Evolutionary conservation across 345 rosid species (phyloP).

Genomic region (Melastoma malabathricum): DNA sequence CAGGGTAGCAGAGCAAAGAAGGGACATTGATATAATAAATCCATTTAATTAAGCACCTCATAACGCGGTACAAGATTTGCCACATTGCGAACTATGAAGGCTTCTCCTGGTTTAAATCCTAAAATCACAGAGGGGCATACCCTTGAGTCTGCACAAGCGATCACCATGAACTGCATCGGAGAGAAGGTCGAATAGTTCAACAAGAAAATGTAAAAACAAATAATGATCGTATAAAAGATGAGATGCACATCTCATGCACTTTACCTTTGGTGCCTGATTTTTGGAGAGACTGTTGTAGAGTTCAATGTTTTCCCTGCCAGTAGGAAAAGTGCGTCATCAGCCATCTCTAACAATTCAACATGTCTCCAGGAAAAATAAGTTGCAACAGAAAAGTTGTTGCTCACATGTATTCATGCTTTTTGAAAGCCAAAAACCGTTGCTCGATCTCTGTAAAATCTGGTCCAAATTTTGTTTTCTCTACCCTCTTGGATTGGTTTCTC

Average conservation of each 20-base stretch:
- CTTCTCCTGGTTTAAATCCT: slow-evolving; percentile 97
- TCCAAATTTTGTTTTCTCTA: slow-evolving; percentile 19
- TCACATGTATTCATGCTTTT: slow-evolving; percentile 61
- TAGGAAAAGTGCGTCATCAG: slow-evolving; percentile 1
- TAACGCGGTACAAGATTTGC: slow-evolving; percentile 78
- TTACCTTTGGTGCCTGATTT: slow-evolving; percentile 81
- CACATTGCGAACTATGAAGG: slow-evolving; percentile 80
- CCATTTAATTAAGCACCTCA: slow-evolving; percentile 38
- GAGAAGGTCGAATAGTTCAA: slow-evolving; percentile 2
- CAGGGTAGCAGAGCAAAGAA: not conserved
- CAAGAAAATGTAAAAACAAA: not conserved
- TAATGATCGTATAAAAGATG: not conserved
- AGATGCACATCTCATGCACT: not conserved
- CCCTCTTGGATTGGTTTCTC: slow-evolving; percentile 18
- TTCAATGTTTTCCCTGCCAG: slow-evolving; percentile 59
- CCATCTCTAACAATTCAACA: slow-evolving; percentile 6
- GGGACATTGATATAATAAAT: not conserved
- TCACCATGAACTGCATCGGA: slow-evolving; percentile 73
- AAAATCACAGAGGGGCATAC: slow-evolving; percentile 82
- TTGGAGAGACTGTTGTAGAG: slow-evolving; percentile 52
- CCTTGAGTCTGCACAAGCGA: slow-evolving; percentile 96
- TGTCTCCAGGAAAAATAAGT: slow-evolving; percentile 7
- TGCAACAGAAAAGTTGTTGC: slow-evolving; percentile 8
- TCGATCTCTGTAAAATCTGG: slow-evolving; percentile 43
- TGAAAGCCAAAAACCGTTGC: slow-evolving; percentile 55